Evolutionary conservation across 2,329 filamentous ascomycete genomes (phyloP).

Genomic region (Colletotrichum sp.): DNA sequence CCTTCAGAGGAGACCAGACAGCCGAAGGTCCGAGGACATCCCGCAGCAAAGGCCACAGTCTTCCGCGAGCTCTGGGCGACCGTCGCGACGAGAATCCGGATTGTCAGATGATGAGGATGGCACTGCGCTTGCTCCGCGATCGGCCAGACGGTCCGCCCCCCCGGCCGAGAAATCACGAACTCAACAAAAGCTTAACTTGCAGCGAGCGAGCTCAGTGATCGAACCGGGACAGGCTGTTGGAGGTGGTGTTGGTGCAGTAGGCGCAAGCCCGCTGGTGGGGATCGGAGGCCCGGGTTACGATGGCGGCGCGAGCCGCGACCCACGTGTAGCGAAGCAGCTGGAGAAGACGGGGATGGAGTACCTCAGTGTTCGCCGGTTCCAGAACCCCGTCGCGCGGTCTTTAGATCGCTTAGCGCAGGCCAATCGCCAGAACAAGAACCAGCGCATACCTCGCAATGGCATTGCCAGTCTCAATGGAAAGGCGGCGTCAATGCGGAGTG

Average conservation of each 20-base stretch:
- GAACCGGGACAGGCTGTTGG: conserved; percentile 61
- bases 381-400: conserved; percentile 72
- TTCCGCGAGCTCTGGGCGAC: conserved; percentile 38
- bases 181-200: conserved; percentile 78
- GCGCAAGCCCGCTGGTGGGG: conserved; percentile 53
- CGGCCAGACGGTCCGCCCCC: conserved; percentile 42
- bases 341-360: conserved; percentile 77
- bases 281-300: conserved; percentile 62
- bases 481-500: conserved; percentile 25
- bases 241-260: conserved; percentile 42
- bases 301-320: conserved; percentile 56
- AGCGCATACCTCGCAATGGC: conserved; percentile 50
- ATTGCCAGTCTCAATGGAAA: conserved; percentile 43
- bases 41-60: conserved; percentile 46
- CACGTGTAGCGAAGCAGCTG: conserved; percentile 67
- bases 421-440: conserved; percentile 51
- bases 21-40: conserved; percentile 35
- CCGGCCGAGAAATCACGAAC: conserved; percentile 68
- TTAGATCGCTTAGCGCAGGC: conserved; percentile 45
- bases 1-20: conserved; percentile 30
- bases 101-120: conserved; percentile 37
- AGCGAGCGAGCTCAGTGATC: conserved; percentile 74
- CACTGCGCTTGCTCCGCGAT: conserved; percentile 53
- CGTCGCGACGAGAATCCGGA: background rate
- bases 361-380: conserved; percentile 74